Evolutionary conservation across 371 early-diverging fungal species (phyloP).

Genomic region (Mortierella sp.): DNA sequence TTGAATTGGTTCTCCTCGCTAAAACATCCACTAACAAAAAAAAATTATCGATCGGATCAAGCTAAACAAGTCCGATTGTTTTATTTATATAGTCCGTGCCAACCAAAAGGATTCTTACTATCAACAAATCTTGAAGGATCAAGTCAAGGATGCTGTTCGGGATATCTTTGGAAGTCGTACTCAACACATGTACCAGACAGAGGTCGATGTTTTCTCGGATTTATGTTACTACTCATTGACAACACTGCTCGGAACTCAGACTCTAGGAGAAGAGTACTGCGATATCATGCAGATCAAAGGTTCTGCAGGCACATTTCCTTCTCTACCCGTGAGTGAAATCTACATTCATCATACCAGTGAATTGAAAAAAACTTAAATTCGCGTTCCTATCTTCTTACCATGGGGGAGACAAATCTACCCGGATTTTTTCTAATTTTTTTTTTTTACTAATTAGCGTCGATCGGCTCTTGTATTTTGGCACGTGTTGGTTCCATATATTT

Average conservation of each 20-base stretch:
- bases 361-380: conserved; percentile 2
- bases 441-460: conserved; percentile 60
- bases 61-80: no score
- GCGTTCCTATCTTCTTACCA: no score
- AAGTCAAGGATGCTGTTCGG: conserved; percentile 73
- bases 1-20: conserved; percentile 1
- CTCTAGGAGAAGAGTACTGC: conserved; percentile 95
- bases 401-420: neutral
- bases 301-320: conserved; percentile 63
- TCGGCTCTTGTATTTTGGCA: conserved; percentile 66
- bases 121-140: conserved; percentile 71
- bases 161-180: conserved; percentile 78
- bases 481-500: conserved; percentile 70
- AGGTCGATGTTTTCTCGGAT: conserved; percentile 72
- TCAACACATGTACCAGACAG: conserved; percentile 76
- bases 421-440: neutral
- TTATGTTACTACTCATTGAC: conserved; percentile 81
- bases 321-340: conserved; percentile 60
- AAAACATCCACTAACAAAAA: neutral
- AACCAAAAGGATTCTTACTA: conserved; percentile 91
- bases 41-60: neutral
- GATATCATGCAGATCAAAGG: conserved; percentile 81
- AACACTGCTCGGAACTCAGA: conserved; percentile 83
- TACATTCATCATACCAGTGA: neutral
- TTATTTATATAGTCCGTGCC: conserved; percentile 73